A percentile compares a stretch with the other conserved stretches of the same genome.
Evolutionary conservation across 1,284 basidiomycete species (phyloP).

Genomic region (Apiotrichum veenhuisii): DNA sequence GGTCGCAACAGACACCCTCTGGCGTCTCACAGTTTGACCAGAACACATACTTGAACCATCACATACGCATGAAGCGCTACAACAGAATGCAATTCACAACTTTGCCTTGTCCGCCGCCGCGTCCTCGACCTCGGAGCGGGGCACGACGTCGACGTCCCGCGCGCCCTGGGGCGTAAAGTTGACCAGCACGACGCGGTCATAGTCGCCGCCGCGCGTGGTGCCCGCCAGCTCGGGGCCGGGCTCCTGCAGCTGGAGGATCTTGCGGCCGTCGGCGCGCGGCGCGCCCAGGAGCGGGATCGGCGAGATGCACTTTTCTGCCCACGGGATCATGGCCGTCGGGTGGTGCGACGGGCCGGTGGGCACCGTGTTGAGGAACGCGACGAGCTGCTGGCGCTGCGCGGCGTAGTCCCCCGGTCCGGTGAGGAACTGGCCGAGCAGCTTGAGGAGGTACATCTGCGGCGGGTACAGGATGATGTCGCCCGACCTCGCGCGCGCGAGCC

Average conservation of each 20-base stretch:
- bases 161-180: slow-evolving; percentile 7
- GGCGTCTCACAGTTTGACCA: too few relatives aligned
- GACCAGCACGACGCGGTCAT: slow-evolving; percentile 16
- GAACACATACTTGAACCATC: neutral
- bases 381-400: slow-evolving; percentile 5
- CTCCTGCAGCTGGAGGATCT: slow-evolving; percentile 8
- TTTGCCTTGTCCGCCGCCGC: slow-evolving; percentile 5
- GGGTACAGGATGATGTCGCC: slow-evolving; percentile 17
- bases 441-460: slow-evolving; percentile 17
- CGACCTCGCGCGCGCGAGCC: slow-evolving; percentile 3
- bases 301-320: slow-evolving; percentile 18
- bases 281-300: neutral
- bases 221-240: slow-evolving; percentile 16
- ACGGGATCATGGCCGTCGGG: slow-evolving; percentile 4
- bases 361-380: slow-evolving; percentile 4
- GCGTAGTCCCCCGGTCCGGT: slow-evolving; percentile 7
- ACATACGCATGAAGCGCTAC: neutral
- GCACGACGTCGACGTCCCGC: slow-evolving; percentile 5
- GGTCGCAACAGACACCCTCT: too few relatives aligned
- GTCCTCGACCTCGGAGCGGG: neutral
- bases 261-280: slow-evolving; percentile 2
- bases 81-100: neutral
- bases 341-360: slow-evolving; percentile 10
- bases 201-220: slow-evolving; percentile 9
- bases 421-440: slow-evolving; percentile 13